Evolutionary conservation across 2,329 filamentous ascomycete genomes (phyloP), one percentile per base, ranked within the genome.

Genomic region (Thielaviopsis euricoi): DNA sequence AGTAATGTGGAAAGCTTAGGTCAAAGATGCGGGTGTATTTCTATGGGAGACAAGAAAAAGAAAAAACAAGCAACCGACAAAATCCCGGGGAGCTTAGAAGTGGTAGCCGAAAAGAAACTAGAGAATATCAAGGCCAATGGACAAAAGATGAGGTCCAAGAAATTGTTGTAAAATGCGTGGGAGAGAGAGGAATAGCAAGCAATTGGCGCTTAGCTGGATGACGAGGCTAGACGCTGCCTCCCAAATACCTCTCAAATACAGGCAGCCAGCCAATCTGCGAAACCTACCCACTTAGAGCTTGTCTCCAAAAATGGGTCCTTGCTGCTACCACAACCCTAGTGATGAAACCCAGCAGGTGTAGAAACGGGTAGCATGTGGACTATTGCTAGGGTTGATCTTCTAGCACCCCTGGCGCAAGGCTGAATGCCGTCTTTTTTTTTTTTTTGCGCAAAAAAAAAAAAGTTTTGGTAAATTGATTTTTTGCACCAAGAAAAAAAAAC

Each of bases 221-320:
- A 78, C 75, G 75, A 77, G 74, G 75, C 75, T 74, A 71, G 68
- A 71, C 73, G 73, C 72, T 76, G 73, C 73, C 74, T 76, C 71
- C 67, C 64, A 60, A 48, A 63, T 26, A 26, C 25, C 25, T 26
- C 52, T 21, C 17, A 17, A 37, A 22, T 21, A 53, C 23, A 48
- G 43, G 51, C 54, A 60, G 55, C 23, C 53, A 15, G 26, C 29
- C 23, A 55, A 26, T 23, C 22, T 33, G 26, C 21, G 25, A 53
- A 46, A 55, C 43, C 51, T 51, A 56, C 23, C 26, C 40, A 58
- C 23, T 17, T 17, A 43, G 26, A 43, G 13, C 29, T 25, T 40
- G 19, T 6, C 29, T 10, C 9, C 29, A 33, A 33, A 33, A 33
- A 33, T 33, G 29, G 29, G 29, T 33, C 29, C 29, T 10, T 4